Evolutionary conservation across 1,284 basidiomycete genomes (phyloP).

Genomic region (Cutaneotrichosporon cyanovorans): DNA sequence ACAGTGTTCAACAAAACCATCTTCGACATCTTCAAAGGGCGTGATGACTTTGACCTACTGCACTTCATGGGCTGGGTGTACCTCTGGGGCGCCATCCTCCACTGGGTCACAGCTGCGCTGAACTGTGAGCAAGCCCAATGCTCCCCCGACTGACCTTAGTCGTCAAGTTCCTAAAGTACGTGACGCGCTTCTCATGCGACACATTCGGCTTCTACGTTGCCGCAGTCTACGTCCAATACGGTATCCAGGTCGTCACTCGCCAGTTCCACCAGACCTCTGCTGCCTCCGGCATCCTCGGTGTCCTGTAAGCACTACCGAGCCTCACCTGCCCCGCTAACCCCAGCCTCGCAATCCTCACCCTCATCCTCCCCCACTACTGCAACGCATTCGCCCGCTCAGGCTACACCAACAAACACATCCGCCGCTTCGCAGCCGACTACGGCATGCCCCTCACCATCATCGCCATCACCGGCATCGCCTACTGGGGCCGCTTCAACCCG

Average conservation of each 20-base stretch:
- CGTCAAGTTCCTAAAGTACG: conserved; percentile 74
- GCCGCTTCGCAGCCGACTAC: conserved; percentile 73
- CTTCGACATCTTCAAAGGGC: conserved; percentile 60
- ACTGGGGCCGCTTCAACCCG: conserved; percentile 69
- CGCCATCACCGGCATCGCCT: conserved; percentile 64
- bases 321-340: neutral
- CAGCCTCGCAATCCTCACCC: conserved; percentile 68
- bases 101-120: conserved; percentile 75
- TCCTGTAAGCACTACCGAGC: conserved; percentile 41
- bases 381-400: conserved; percentile 57
- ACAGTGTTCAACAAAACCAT: conserved; percentile 89
- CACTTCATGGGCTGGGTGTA: conserved; percentile 89
- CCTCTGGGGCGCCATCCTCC: conserved; percentile 86
- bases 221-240: conserved; percentile 69
- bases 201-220: conserved; percentile 82
- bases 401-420: conserved; percentile 63
- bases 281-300: conserved; percentile 60
- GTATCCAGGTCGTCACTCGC: conserved; percentile 70
- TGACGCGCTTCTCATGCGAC: conserved; percentile 83
- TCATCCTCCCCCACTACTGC: conserved; percentile 65
- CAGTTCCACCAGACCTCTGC: conserved; percentile 54
- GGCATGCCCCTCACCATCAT: conserved; percentile 80
- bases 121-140: conserved; percentile 58
- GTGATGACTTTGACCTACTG: conserved; percentile 53
- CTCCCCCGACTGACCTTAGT: conserved; percentile 47